These are phyloP conservation scores for Pichia phayaonensis DNA, from an alignment of 805 yeast genomes.

Conservation along the genomic window DNA sequence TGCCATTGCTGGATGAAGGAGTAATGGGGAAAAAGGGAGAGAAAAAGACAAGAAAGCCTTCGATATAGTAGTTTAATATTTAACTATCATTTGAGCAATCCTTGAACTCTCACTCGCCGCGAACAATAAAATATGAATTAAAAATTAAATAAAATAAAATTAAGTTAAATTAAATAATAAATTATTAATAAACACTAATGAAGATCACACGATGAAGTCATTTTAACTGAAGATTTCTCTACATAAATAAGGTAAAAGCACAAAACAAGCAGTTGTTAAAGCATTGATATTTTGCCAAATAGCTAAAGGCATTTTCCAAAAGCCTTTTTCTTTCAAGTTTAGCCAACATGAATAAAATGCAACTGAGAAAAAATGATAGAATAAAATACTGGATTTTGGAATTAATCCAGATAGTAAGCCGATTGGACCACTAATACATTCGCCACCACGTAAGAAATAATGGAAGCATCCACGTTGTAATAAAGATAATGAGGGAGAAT, in stretches of 20 bases:
- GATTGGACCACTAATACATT: constrained; percentile 68
- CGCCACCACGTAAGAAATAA: constrained; percentile 82
- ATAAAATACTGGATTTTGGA: constrained; percentile 66
- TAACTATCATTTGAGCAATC: no score
- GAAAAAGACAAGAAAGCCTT: no score
- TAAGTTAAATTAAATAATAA: no score
- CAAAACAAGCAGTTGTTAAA: constrained; percentile 63
- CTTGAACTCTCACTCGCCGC: no score
- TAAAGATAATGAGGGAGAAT: constrained; percentile 51
- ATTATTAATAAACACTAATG: background rate
- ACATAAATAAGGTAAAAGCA: constrained; percentile 70
- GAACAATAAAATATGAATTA: background rate
- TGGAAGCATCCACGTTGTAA: constrained; percentile 85
- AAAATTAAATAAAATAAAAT: no score
- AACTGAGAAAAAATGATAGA: constrained; percentile 84
- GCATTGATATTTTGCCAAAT: constrained; percentile 61
- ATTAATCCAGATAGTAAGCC: constrained; percentile 75
- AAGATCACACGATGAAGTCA: background rate
- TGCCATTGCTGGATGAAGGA: background rate
- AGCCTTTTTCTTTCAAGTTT: constrained; percentile 61
- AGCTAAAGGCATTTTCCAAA: constrained; percentile 61
- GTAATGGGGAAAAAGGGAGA: background rate
- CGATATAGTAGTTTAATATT: no score
- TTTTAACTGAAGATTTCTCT: constrained; percentile 19
- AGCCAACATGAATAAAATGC: constrained; percentile 75